Base-by-base conservation (phyloP, 73 alveolate species). In the Symbiodinium pilosum region DNA sequence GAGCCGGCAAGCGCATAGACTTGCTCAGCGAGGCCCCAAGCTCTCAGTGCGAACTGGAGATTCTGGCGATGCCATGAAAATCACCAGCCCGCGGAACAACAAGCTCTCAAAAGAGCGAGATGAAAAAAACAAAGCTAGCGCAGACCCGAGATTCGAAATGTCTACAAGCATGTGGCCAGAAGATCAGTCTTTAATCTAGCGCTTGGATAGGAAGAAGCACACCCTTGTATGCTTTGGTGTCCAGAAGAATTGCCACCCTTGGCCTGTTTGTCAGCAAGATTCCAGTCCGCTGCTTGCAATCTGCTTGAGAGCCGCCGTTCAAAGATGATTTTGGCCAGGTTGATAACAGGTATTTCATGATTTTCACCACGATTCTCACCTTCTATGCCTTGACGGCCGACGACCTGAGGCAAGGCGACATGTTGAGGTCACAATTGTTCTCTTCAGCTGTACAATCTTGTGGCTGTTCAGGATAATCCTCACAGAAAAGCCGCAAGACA, bases 401-500 rank as follows among this genome's bases (percentile, higher is more conserved):
- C 84, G 98, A 93, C 36, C 38, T 93, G 85, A 93, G 98, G 98
- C 38, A 42, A 42, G 64, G 39, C 21, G 38, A 39, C 1, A 24
- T 38, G 39, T 83, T 24, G 36, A 24, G 24, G 43, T 40, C 47
- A 28, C 26, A 38, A 41, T 7, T 40, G 7, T 20, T 8, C 8
- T 16, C 32, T 11, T 12, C 71, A 18, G 28, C 28, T 32, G 43
- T 51, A 21, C n/a, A 36, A 40, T 28, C 26, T 2, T 28, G 2
- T 43, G 54, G 44, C 32, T 30, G 32, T 38, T 21, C 97, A 91
- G 97, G 97, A 91, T 93, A 36, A 93, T 93, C 93, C 93, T 75
- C 59, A 93, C 98, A 4, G 92, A 93, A 47, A 93, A 93, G 98
- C 93, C 98, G 51, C 93, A 92, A 77, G 98, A 93, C 87, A 81